Conservation (phyloP, 192 early-diverging fungal species). For the Spinellus fusiger region DNA sequence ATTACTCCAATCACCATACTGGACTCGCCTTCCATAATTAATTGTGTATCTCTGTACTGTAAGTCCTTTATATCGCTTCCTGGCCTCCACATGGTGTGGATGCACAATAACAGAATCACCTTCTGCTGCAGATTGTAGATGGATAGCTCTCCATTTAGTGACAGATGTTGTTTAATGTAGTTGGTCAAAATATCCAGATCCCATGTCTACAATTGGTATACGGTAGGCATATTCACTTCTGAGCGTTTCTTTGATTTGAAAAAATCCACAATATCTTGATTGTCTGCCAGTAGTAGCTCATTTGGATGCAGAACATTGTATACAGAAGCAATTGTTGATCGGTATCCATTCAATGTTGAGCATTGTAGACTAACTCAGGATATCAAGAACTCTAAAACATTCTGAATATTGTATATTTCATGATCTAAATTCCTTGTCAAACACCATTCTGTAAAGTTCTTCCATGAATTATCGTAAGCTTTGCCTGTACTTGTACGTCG, state of each 20-base stretch:
- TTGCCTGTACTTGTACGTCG: too few relatives aligned
- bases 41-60: not conserved
- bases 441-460: not conserved
- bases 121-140: not conserved
- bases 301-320: not conserved
- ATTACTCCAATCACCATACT: too few relatives aligned
- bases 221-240: too few relatives aligned
- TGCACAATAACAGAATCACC: not conserved
- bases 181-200: not conserved
- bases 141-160: not conserved
- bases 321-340: not conserved
- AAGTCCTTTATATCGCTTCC: not conserved
- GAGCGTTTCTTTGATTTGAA: not conserved
- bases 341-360: not conserved
- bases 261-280: not conserved
- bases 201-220: not conserved
- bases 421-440: not conserved
- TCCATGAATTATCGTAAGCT: too few relatives aligned
- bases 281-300: not conserved
- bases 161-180: not conserved
- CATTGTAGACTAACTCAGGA: too few relatives aligned
- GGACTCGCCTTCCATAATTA: too few relatives aligned
- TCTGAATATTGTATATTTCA: not conserved
- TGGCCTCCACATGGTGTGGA: conserved; percentile 1
- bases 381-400: not conserved